Evolutionary conservation across 2,329 filamentous ascomycete genomes (phyloP), one percentile per base, ranked within the genome.

Genomic region (Ophiosphaerella herpotricha): DNA sequence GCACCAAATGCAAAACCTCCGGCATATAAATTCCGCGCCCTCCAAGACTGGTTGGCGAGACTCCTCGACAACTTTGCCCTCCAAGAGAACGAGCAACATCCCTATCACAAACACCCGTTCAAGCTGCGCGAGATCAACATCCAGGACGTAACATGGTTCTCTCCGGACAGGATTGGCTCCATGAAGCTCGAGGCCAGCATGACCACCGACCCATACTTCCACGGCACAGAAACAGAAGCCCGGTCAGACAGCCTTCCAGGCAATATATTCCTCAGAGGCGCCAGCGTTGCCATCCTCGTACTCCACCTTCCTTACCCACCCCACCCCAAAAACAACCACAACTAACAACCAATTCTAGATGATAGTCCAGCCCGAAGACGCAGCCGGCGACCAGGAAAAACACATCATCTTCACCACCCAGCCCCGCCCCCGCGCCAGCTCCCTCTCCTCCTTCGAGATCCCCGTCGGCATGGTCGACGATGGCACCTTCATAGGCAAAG

Each of bases 401-500:
- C 69, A 78, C 41, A 80, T 79, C 4, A 74, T 85, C 23, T 57
- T 85, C 8, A 82, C 82, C 0, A 66, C 83, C 4, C 83, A 85
- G 54, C 82, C 82, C 9, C 78, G 83, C 23, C 78, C 84, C 9
- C 79, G 83, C 4, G 80, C 81, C 1, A 81, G 79, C 0, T 81
- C 78, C 1, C 73, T 85, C 3, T 70, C 77, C 1, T 81, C 85
- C 49, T 60, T 75, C 11, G 83, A 85, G 61, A 77, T 85, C 7
- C 83, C 83, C 2, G 83, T 83, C 1, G 83, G 83, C 14, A 85
- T 85, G 82, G 72, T 85, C 1, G 83, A 85, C 55, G 80, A 80
- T 52, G 78, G 79, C 8, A 77, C 77, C 0, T 82, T 85, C 52
- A 72, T 76, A 1, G 82, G 82, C 6, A 78, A 74, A 8, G 83